Evolutionary conservation across 2,329 filamentous ascomycete species (phyloP).

Genomic region (Neofusicoccum umdonicola): DNA sequence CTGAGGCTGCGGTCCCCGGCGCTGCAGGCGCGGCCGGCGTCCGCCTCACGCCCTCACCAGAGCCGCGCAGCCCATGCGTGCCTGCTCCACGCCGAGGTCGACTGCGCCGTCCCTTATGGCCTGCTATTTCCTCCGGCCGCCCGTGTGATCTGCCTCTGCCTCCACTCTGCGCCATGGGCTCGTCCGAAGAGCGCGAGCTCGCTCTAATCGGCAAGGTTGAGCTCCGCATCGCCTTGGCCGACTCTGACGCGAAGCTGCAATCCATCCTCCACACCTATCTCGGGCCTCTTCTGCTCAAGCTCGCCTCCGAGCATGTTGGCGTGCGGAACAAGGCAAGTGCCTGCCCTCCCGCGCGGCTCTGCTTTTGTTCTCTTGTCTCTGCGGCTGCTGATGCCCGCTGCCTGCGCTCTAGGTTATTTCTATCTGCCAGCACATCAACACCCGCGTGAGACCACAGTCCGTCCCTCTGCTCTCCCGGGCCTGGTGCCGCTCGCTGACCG

Average conservation of each 20-base stretch:
- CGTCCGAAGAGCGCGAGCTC: conserved; percentile 68
- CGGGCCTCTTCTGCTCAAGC: conserved; percentile 78
- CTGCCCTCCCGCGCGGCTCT: background rate
- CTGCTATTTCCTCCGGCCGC: conserved; percentile 2
- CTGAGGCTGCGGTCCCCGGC: background rate
- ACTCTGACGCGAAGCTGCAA: conserved; percentile 80
- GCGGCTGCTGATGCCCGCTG: conserved; percentile 32
- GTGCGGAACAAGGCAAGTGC: conserved; percentile 71
- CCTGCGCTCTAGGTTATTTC: conserved; percentile 54
- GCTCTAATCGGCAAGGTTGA: conserved; percentile 82
- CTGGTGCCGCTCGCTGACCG: conserved; percentile 19
- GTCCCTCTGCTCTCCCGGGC: conserved; percentile 17
- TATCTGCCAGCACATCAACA: conserved; percentile 70
- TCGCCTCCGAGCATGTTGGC: conserved; percentile 72
- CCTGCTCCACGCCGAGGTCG: background rate
- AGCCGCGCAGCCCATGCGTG: conserved; percentile 11
- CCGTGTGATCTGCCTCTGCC: conserved; percentile 8
- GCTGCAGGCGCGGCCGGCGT: background rate
- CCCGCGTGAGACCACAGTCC: conserved; percentile 57
- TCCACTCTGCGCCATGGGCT: conserved; percentile 29
- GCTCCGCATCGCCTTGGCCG: conserved; percentile 76
- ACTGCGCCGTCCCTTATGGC: conserved; percentile 2
- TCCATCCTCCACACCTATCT: conserved; percentile 75
- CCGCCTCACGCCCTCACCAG: conserved; percentile 8
- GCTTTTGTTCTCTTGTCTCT: background rate